These are phyloP conservation scores for Globisporangium polare DNA, from an alignment of 352 stramenopile species.

Conservation along the genomic window DNA sequence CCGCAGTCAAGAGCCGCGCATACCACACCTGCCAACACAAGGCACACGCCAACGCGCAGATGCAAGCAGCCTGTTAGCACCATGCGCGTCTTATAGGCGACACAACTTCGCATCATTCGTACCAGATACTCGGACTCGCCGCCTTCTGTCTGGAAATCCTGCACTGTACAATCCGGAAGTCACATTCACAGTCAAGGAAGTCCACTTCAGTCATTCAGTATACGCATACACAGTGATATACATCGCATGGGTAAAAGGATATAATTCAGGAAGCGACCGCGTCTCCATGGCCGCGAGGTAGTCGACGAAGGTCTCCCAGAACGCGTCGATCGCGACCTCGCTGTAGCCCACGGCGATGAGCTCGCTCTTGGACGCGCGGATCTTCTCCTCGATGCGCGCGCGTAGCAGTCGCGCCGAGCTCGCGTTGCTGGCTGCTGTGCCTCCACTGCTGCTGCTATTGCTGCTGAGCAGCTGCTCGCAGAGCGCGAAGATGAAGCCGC, in stretches of 20 bases:
- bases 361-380: slow-evolving; percentile 64
- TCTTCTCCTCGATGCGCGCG: slow-evolving; percentile 46
- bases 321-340: slow-evolving; percentile 90
- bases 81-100: not conserved
- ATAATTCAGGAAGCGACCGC: slow-evolving; percentile 56
- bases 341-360: slow-evolving; percentile 87
- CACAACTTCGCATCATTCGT: not conserved
- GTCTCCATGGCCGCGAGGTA: slow-evolving; percentile 80
- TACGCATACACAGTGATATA: slow-evolving; percentile 4
- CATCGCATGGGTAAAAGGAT: slow-evolving; percentile 20
- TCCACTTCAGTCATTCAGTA: too few species aligned
- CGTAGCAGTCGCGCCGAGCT: slow-evolving; percentile 30
- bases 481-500: slow-evolving; percentile 86
- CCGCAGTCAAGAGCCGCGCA: slow-evolving; percentile 76
- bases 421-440: slow-evolving; percentile 1
- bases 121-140: slow-evolving; percentile 84
- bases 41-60: too few species aligned
- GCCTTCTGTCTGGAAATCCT: slow-evolving; percentile 83
- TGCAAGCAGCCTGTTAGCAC: not conserved
- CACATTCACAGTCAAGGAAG: slow-evolving; percentile 29
- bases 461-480: slow-evolving; percentile 68
- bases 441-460: not conserved
- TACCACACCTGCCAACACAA: slow-evolving; percentile 68
- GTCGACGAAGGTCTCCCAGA: slow-evolving; percentile 92
- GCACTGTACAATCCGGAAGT: slow-evolving; percentile 38